These are phyloP conservation scores for Sherardia arvensis DNA, from an alignment of 257 asterid genomes.

Conservation along the genomic window DNA sequence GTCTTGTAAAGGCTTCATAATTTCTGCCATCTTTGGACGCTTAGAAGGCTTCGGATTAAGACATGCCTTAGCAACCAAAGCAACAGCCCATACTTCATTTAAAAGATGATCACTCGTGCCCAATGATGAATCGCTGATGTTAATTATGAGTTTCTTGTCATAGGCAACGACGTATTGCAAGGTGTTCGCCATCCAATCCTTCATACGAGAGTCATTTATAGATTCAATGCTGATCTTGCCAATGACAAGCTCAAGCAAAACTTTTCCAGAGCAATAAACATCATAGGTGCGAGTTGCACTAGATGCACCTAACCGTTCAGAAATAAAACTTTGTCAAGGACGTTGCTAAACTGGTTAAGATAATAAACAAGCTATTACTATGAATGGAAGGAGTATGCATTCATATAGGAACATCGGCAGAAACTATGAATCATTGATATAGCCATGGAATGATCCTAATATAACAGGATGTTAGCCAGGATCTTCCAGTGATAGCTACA, in stretches of 20 bases:
- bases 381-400: not conserved
- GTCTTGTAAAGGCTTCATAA: constrained; percentile 59
- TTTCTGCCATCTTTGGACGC: constrained; percentile 52
- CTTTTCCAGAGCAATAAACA: constrained; percentile 10
- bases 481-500: not conserved
- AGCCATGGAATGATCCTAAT: not conserved
- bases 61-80: constrained; percentile 3
- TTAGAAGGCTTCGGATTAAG: constrained; percentile 5
- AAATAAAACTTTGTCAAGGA: not conserved
- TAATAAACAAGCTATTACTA: not conserved
- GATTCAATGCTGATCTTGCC: constrained; percentile 2
- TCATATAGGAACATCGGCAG: too few species aligned
- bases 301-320: not conserved
- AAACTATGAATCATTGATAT: not conserved
- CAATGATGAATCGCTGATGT: not conserved
- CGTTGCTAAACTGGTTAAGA: not conserved
- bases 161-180: constrained; percentile 23
- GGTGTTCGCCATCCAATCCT: constrained; percentile 13
- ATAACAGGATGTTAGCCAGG: not conserved
- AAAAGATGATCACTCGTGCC: not conserved
- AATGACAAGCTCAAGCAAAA: constrained; percentile 6
- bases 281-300: constrained; percentile 1
- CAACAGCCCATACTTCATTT: not conserved
- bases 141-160: not conserved
- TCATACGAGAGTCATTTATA: constrained; percentile 10